phyloP scores from a whole-genome alignment of 108 stramenopile species.

The Skeletonema potamos region DNA sequence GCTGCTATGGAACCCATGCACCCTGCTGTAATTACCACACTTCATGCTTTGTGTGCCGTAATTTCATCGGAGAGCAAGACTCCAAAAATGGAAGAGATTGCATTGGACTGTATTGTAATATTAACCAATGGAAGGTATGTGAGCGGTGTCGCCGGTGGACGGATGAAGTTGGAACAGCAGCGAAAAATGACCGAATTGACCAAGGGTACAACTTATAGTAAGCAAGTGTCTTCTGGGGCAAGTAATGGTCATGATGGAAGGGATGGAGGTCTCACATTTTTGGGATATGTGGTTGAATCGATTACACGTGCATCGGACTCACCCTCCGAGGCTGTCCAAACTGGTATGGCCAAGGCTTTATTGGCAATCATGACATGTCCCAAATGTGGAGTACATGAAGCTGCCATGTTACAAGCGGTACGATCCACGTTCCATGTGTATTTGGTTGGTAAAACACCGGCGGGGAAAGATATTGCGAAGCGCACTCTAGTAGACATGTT shows the following conservation, averaged over 20 bases:
- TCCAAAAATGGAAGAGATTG: constrained; percentile 59
- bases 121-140: constrained; percentile 61
- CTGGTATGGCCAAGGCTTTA: constrained; percentile 52
- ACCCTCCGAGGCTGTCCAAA: constrained; percentile 55
- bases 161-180: constrained; percentile 46
- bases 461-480: constrained; percentile 82
- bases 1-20: constrained; percentile 65
- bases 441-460: constrained; percentile 74
- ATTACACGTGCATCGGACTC: constrained; percentile 45
- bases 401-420: constrained; percentile 89
- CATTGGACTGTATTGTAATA: constrained; percentile 64
- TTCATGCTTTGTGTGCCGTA: constrained; percentile 29
- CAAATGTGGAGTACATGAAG: constrained; percentile 89
- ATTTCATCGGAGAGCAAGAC: constrained; percentile 48
- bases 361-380: constrained; percentile 71
- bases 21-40: constrained; percentile 51
- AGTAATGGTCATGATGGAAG: constrained; percentile 29
- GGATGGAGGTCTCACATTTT: constrained; percentile 31
- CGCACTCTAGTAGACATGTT: constrained; percentile 91
- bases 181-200: constrained; percentile 26
- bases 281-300: constrained; percentile 44
- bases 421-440: constrained; percentile 94
- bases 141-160: constrained; percentile 73
- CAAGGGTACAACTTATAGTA: neutral
- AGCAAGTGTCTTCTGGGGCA: neutral